Evolutionary conservation across 495 filamentous ascomycete genomes (phyloP), one percentile per base, ranked within the genome.

Genomic region (Penicillium coprophilum): DNA sequence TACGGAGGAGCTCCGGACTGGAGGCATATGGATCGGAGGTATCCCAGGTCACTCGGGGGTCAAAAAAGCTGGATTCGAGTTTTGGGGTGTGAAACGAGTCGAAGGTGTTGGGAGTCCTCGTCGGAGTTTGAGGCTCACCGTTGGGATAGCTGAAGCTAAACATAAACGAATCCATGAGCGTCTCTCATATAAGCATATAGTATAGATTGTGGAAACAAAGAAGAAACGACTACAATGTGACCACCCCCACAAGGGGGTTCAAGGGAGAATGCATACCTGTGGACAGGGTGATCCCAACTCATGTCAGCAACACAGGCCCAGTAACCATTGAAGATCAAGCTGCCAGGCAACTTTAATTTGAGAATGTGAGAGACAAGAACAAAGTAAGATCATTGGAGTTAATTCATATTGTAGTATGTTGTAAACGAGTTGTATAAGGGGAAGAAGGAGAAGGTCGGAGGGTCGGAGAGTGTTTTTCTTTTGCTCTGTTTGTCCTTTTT

Each of bases 121-220:
- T 87, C 21, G 88, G 88, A 54, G 88, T 91, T 52, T 86, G 86
- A 69, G 88, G 87, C 77, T 87, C 84, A 79, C 83, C 85, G 81
- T 84, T 84, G 71, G 84, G 82, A 79, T 87, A 85, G 80, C 80
- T 87, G 84, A 89, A 89, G 82, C 87, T 90, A 63, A 71, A 75
- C 48, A 68, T 64, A 62, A 66, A 53, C 12, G 72, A 65, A 48
- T 74, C 62, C 53, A 68, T 76, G 63, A 78, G 72, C 63, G 57
- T 5, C 10, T 34, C n/a, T 31, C 19, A 4, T 30, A 32, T 49
- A 23, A 20, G 12, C 30, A 21, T 39, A 24, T 8, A 50, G n/a
- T 17, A n/a, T 32, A 21, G 27, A 36, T 43, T 36, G 32, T 28
- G 52, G 43, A 47, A 46, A 59, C 28, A 50, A 38, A 4, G 34